Evolutionary conservation across 257 asterid genomes (phyloP), one percentile per base, ranked within the genome.

Genomic region (Craterostigma plantagineum): DNA sequence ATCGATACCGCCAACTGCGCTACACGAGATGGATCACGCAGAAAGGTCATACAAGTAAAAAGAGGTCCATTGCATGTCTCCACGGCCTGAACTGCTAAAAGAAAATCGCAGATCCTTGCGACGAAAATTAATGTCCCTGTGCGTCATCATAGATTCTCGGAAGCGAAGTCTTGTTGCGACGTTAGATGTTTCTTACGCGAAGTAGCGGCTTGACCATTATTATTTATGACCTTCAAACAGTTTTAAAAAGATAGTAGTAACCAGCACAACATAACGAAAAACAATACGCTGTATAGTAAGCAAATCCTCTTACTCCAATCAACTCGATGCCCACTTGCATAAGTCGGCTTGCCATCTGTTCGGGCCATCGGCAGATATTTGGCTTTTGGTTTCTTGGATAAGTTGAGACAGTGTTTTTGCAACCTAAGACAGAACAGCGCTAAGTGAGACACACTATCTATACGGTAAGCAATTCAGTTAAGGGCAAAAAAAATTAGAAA

Each of bases 291-390:
- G 11, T 17, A 16, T 11, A 35, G 15, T 42, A 15, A 37, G 17
- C 33, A 38, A 46, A 12, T 53, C 44, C 35, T 43, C 91, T 68
- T 69, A 90, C 99, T 71, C 91, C 95, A 47, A 90, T 83, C 46
- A 90, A 68, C 71, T 90, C 99, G 39, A 90, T 70, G 39, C 92
- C 60, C 67, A 79, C 99, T 69, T 83, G 95, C 15, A 73, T 65
- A 47, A 90, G 95, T 90, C 99, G 14, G 79, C 18, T 59, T 77
- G 95, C 98, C 98, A 87, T 70, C 93, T 71, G 50, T 75, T 80
- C 63, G 76, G 91, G 65, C 83, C 70, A 44, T 83, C n/a, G n/a
- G n/a, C 75, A 35, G 79, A 62, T 16, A 92, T 68, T 68, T 76
- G 95, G 53, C 73, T 66, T 37, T 95, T 95, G 35, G 77, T 72